Conservation (phyloP, 257 asterid genomes). For the Nicotiana benthamiana region DNA sequence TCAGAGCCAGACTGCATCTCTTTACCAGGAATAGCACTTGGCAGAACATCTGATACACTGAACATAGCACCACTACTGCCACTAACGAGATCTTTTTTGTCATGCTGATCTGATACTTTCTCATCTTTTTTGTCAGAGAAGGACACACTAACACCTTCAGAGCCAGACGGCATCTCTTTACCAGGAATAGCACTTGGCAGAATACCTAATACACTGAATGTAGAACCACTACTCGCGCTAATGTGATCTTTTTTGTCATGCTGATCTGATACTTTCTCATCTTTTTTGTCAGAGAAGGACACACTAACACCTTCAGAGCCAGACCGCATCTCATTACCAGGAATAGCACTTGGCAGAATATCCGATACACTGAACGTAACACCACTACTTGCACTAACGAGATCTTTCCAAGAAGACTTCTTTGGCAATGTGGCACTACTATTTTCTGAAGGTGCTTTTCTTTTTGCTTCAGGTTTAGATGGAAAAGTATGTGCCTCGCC, state of each 20-base stretch:
- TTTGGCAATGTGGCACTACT: slow-evolving; percentile 16
- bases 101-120: slow-evolving; percentile 4
- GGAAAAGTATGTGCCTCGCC: slow-evolving; percentile 2
- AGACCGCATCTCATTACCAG: slow-evolving; percentile 21
- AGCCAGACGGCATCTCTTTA: slow-evolving; percentile 14
- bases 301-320: slow-evolving; percentile 15
- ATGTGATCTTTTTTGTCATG: slow-evolving; percentile 9
- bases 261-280: slow-evolving; percentile 7
- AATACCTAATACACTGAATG: slow-evolving; percentile 40
- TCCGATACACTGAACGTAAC: slow-evolving; percentile 41
- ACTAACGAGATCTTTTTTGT: slow-evolving; percentile 13
- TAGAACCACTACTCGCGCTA: slow-evolving; percentile 20
- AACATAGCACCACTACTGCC: slow-evolving; percentile 29
- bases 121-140: slow-evolving; percentile 8
- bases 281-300: slow-evolving; percentile 14
- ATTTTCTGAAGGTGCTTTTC: neutral
- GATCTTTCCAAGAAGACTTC: slow-evolving; percentile 39
- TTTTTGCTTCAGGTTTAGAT: slow-evolving; percentile 16
- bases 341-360: slow-evolving; percentile 21
- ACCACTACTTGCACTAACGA: slow-evolving; percentile 26
- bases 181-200: slow-evolving; percentile 19
- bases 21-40: slow-evolving; percentile 18
- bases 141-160: slow-evolving; percentile 15
- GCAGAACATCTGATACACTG: slow-evolving; percentile 33
- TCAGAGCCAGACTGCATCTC: slow-evolving; percentile 21